Evolutionary conservation across 1,284 basidiomycete species (phyloP), one percentile per base, ranked within the genome.

Genomic region (Heterobasidion irregulare): DNA sequence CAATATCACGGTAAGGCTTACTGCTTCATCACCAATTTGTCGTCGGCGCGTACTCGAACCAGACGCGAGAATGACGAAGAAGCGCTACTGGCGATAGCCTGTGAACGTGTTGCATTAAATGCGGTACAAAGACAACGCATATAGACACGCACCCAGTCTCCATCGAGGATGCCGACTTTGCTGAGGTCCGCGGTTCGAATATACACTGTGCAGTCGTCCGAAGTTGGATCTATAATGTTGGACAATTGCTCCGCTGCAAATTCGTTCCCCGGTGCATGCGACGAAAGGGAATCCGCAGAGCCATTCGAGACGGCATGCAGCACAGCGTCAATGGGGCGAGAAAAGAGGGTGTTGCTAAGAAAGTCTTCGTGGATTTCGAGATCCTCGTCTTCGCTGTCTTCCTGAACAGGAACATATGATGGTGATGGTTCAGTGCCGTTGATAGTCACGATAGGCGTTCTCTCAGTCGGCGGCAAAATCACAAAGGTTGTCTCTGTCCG

Each of bases 121-220:
- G 16, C 32, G 19, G n/a, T 26, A 26, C 6, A 10, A 26, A 36
- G 46, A 18, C 18, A 50, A 15, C 26, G 6, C 19, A 50, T 50
- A 10, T 47, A 18, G 4, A 2, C 12, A 66, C 85, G 62, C 63
- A 92, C 93, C 94, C 94, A 96, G 67, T 97, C 92, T 36, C 91
- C 90, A 61, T 85, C 84, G 60, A 95, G 81, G 4, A 91, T 71
- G 0, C 93, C 94, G 33, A 93, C 70, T 50, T 77, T 75, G 10
- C 83, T 83, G 15, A 98, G 74, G 53, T 90, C 86, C 16, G 73
- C 66, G 2, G 84, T 82, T 19, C 77, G 73, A 32, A 86, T 60
- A 61, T 81, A 86, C 0, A 89, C 59, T 2, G 79, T 77, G 48
- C 66, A 71, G 53, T 80, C 72, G 57, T 83, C 79, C 12, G 57